Percentiles rank a stretch among this genome's conserved stretches.
These are phyloP conservation scores for Trypanosoma platydactyli DNA, from an alignment of 208 protist genomes.

Conservation along the genomic window DNA sequence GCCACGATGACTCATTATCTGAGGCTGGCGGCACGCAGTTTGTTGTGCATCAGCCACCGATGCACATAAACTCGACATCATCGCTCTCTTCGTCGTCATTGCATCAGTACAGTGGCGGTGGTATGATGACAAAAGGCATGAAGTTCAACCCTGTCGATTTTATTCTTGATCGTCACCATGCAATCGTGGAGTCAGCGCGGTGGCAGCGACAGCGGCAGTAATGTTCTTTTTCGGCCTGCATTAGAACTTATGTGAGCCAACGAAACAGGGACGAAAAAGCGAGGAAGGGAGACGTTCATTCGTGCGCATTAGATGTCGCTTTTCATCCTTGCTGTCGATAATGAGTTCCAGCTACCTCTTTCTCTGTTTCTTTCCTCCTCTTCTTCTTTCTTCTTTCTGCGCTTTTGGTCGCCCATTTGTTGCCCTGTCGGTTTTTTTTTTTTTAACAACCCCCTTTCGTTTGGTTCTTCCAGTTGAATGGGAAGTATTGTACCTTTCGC, in stretches of 20 bases:
- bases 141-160: conserved; percentile 31
- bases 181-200: conserved; percentile 27
- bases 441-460: too few species aligned
- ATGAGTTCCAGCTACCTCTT: neutral
- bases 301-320: neutral
- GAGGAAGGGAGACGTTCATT: neutral
- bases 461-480: too few species aligned
- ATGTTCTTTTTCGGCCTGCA: neutral
- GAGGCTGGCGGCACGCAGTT: conserved; percentile 11
- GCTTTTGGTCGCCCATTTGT: too few species aligned
- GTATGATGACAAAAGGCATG: neutral
- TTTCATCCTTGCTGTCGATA: conserved; percentile 1
- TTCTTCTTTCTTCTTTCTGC: too few species aligned
- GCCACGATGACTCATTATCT: conserved; percentile 11
- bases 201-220: neutral
- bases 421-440: too few species aligned
- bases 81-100: neutral
- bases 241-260: neutral
- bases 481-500: too few species aligned
- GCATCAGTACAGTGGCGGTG: conserved; percentile 1
- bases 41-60: conserved; percentile 22
- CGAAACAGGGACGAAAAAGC: neutral
- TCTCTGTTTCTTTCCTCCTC: neutral
- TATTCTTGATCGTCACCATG: conserved; percentile 31
- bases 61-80: neutral